A percentile compares a stretch with the other conserved stretches of the same genome.
Conservation (phyloP, 306 rosid genomes). For the Cajanus cajan region DNA sequence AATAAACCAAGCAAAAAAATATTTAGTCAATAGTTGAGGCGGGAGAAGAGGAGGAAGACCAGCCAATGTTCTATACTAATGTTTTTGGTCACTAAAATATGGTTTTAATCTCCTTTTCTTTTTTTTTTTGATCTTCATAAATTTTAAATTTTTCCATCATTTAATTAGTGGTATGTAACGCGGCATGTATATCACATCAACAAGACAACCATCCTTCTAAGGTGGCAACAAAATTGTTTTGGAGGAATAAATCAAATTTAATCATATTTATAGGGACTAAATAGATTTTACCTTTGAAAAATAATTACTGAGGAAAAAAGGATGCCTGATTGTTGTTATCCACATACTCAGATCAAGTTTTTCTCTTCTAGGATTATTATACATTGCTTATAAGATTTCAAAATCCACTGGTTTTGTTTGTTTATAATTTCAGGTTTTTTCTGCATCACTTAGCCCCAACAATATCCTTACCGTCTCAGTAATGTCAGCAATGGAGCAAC, state of each 20-base stretch:
- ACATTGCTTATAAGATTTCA: not conserved
- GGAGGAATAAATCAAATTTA: not conserved
- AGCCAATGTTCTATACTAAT: not conserved
- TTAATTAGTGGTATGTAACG: not conserved
- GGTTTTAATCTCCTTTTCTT: not conserved
- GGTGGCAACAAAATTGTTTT: not conserved
- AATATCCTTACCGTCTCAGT: constrained; percentile 61
- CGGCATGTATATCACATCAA: not conserved
- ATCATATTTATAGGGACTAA: not conserved
- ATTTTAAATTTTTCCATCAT: not conserved
- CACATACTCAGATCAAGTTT: not conserved
- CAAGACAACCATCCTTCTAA: not conserved
- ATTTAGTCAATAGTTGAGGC: not conserved
- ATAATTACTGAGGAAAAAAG: not conserved
- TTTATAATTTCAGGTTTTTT: constrained; percentile 8
- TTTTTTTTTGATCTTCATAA: not conserved
- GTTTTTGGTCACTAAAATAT: not conserved
- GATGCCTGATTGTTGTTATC: too few species aligned
- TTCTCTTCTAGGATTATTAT: not conserved
- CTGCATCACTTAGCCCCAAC: not conserved
- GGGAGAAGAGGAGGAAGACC: not conserved
- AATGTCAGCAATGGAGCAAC: constrained; percentile 66
- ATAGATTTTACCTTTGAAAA: not conserved
- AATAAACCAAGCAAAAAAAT: constrained; percentile 16
- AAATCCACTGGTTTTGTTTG: not conserved